Percentiles rank a stretch among this genome's conserved stretches.
These are phyloP conservation scores for Hemileccinum impolitum DNA, from an alignment of 768 basidiomycete species.

Conservation along the genomic window DNA sequence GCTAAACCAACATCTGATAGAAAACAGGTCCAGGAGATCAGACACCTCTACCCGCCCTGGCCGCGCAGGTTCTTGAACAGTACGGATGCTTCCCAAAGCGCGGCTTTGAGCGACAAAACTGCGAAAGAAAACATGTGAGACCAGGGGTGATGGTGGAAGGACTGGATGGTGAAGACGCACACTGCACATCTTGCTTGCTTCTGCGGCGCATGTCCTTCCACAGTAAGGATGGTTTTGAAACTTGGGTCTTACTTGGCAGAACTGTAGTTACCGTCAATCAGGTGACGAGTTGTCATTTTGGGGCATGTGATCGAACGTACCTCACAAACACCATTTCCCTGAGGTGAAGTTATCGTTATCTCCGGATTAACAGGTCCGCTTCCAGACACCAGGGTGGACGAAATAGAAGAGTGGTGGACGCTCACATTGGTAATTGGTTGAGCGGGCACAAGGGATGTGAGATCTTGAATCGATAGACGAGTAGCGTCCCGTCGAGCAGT, in stretches of 20 bases:
- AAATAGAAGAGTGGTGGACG: conserved; percentile 7
- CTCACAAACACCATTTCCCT: conserved; percentile 27
- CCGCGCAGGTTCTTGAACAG: conserved; percentile 32
- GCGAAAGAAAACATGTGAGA: neutral
- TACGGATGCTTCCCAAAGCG: conserved; percentile 34
- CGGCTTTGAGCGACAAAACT: conserved; percentile 31
- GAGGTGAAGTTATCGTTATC: conserved; percentile 1
- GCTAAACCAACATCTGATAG: neutral
- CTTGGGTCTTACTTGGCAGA: conserved; percentile 58
- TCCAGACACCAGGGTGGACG: neutral
- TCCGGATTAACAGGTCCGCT: conserved; percentile 1
- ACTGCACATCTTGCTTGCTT: conserved; percentile 36
- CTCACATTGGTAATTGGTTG: conserved; percentile 2
- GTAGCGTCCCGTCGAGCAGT: conserved; percentile 25
- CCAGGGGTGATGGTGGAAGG: conserved; percentile 5
- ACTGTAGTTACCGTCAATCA: conserved; percentile 31
- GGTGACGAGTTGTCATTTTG: neutral
- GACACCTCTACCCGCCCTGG: conserved; percentile 17
- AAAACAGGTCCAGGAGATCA: conserved; percentile 1
- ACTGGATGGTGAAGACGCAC: conserved; percentile 13
- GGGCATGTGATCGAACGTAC: conserved; percentile 12
- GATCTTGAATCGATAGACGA: conserved; percentile 32
- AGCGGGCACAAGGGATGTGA: conserved; percentile 21
- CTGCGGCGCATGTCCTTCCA: conserved; percentile 58
- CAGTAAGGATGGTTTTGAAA: conserved; percentile 59